Conservation (phyloP, 2,329 filamentous ascomycete genomes). For the Talaromyces sp. region DNA sequence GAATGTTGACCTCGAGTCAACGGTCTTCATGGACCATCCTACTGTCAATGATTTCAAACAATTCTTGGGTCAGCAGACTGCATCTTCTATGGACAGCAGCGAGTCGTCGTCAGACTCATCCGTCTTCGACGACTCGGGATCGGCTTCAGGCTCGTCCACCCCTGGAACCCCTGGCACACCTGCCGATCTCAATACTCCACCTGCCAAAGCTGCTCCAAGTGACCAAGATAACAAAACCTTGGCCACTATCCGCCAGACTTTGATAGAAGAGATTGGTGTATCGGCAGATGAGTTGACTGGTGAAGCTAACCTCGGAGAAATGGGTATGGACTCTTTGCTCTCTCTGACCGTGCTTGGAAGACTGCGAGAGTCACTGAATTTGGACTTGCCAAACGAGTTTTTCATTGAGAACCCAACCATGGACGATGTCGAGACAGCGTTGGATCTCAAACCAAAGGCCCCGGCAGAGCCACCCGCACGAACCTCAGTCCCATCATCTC, state of each 20-base stretch:
- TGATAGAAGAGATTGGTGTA: constrained; percentile 42
- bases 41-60: constrained; percentile 31
- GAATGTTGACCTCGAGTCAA: constrained; percentile 20
- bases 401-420: constrained; percentile 40
- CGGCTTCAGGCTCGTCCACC: constrained; percentile 28
- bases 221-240: constrained; percentile 30
- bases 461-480: constrained; percentile 4
- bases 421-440: constrained; percentile 31
- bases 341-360: constrained; percentile 41
- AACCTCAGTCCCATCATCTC: neutral
- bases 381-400: constrained; percentile 39
- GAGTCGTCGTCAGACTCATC: constrained; percentile 26
- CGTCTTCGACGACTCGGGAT: constrained; percentile 20
- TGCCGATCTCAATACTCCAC: constrained; percentile 20
- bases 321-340: constrained; percentile 44
- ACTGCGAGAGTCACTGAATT: constrained; percentile 38
- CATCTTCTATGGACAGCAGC: constrained; percentile 26
- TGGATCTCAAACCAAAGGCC: constrained; percentile 33
- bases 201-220: constrained; percentile 18
- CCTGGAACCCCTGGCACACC: constrained; percentile 30
- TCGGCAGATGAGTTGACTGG: constrained; percentile 34
- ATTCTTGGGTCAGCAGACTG: constrained; percentile 37
- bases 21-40: constrained; percentile 10
- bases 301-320: constrained; percentile 35
- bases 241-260: constrained; percentile 31